Base-by-base conservation (phyloP, 2,329 filamentous ascomycete species). In the Ascochyta rabiei region DNA sequence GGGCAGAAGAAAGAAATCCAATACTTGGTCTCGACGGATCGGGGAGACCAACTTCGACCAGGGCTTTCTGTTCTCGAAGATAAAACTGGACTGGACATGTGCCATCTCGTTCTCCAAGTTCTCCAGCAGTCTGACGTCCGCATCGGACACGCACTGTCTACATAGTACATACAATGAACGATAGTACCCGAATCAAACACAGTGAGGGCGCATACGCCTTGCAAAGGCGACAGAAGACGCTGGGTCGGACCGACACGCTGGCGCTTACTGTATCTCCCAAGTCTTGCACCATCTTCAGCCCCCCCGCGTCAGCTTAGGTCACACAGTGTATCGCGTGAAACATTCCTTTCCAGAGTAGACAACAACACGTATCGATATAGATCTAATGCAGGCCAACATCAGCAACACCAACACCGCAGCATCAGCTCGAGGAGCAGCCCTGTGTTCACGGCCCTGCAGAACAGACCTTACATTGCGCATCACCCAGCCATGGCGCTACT, bases 191-290 rank as follows among this genome's bases (percentile, higher is more conserved):
- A 50, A 38, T 7, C 46, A 42, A 50, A 50, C 46, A 38, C 31
- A 48, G 31, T 23, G 30, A 31, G 34, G 24, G 26, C 15, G 37
- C 34, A 37, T 37, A 24, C n/a, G 41, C 41, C 35, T 35, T 41
- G 50, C 37, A 38, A n/a, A 21, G 6, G 42, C 24, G 37, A 31
- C 19, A 41, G 28, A 35, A 23, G 10, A 46, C 33, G 52, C 47
- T 50, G 47, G 41, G 38, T 21, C 46, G 52, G 52, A 55, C 46
- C 52, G 52, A 55, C 41, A 54, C 46, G 37, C 24, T 50, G 46
- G 46, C 47, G 52, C 52, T 55, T 49, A 55, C 52, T 49, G 46
- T 16, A 43, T 26, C 7, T n/a, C 18, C 19, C 44, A 39, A 33
- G 34, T 38, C 26, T n/a, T 26, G 23, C 9, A 2, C 24, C 31